These are phyloP conservation scores for Trichosporon inkin DNA, from an alignment of 1,284 basidiomycete species.

Conservation along the genomic window DNA sequence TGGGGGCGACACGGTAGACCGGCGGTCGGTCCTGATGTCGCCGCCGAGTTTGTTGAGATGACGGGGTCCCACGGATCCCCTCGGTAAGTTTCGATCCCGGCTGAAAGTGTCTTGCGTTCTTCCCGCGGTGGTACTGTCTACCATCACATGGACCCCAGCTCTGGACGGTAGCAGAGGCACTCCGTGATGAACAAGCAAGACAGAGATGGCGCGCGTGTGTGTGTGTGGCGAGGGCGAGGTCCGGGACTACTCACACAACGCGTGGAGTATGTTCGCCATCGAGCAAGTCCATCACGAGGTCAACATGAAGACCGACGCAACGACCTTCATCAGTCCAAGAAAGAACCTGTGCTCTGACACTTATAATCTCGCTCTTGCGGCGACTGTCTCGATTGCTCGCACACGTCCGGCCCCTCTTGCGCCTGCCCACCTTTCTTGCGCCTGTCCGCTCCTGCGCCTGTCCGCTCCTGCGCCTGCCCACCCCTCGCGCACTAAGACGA, in stretches of 20 bases:
- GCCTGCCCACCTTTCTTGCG: background rate
- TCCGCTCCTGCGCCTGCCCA: background rate
- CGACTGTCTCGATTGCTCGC: background rate
- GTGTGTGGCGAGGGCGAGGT: background rate
- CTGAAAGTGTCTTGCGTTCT: background rate
- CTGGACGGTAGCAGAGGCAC: background rate
- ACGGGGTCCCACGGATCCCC: slow-evolving; percentile 3
- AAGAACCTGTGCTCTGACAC: slow-evolving; percentile 3
- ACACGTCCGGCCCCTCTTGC: background rate
- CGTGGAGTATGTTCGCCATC: background rate
- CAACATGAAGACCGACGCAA: background rate
- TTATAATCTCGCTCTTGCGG: background rate
- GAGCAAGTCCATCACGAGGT: background rate
- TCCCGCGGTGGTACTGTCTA: background rate
- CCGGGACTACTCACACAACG: background rate
- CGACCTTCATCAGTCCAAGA: background rate
- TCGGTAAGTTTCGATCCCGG: background rate
- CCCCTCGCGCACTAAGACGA: background rate
- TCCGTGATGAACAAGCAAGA: background rate
- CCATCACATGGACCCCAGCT: background rate
- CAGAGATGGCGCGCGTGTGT: background rate
- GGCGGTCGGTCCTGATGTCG: background rate
- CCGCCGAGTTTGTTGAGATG: background rate
- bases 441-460: background rate
- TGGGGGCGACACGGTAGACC: background rate